phyloP scores from a whole-genome alignment of 2,329 filamentous ascomycete species.

The Onygenales sp. region DNA sequence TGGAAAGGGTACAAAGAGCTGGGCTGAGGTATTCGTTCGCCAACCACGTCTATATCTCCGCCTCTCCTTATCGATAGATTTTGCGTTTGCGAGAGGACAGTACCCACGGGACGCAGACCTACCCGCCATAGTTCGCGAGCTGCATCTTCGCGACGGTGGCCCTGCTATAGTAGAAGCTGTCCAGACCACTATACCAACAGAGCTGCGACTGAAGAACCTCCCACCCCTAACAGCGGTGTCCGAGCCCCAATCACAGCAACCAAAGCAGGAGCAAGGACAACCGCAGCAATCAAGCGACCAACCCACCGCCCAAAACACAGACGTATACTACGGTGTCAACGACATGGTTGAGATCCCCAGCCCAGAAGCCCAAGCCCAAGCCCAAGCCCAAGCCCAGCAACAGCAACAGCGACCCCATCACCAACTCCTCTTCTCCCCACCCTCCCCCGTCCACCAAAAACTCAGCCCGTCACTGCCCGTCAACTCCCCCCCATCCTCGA shows the following conservation, averaged over 20 bases:
- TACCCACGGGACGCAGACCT: conserved; percentile 8
- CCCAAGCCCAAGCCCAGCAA: not conserved
- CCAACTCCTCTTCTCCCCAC: not conserved
- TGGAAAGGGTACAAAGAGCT: conserved; percentile 5
- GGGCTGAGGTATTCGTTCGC: conserved; percentile 8
- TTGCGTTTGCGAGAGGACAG: conserved; percentile 5
- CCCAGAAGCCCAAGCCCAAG: not conserved
- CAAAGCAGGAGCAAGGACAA: not conserved
- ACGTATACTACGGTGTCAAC: not conserved
- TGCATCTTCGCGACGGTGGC: not conserved
- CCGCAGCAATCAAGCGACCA: not conserved
- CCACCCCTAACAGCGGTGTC: not conserved
- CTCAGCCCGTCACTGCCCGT: not conserved
- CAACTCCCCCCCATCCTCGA: not conserved
- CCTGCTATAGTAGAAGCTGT: not conserved
- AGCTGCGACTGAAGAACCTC: not conserved
- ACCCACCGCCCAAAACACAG: not conserved
- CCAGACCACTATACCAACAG: not conserved
- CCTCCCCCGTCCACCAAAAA: not conserved
- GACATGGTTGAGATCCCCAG: not conserved
- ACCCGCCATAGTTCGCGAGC: conserved; percentile 6
- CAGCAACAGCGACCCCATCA: not conserved
- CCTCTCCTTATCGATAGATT: conserved; percentile 9
- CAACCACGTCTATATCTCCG: conserved; percentile 8
- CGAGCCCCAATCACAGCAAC: not conserved